Evolutionary conservation across 352 stramenopile genomes (phyloP).

Genomic region (Phytophthora quininea): DNA sequence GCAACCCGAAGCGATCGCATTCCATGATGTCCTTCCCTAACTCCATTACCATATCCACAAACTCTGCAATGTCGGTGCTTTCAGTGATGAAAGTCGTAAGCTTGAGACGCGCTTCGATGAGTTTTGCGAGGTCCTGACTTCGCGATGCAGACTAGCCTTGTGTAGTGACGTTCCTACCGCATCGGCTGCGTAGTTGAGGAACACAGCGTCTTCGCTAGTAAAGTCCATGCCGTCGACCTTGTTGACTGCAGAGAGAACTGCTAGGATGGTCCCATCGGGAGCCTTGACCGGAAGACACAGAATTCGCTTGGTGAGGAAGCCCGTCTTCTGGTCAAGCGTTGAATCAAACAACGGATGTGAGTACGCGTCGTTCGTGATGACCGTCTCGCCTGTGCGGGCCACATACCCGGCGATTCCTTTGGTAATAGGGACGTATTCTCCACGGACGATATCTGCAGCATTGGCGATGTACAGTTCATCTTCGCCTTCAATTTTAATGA

Average conservation of each 20-base stretch:
- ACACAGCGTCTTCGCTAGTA: slow-evolving; percentile 66
- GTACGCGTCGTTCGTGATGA: slow-evolving; percentile 76
- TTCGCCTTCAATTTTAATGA: slow-evolving; percentile 71
- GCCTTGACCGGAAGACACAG: slow-evolving; percentile 68
- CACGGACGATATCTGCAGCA: slow-evolving; percentile 61
- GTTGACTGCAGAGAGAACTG: slow-evolving; percentile 73
- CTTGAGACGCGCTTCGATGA: slow-evolving; percentile 66
- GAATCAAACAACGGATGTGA: slow-evolving; percentile 67
- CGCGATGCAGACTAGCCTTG: slow-evolving; percentile 68
- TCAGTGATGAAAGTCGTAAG: slow-evolving; percentile 70
- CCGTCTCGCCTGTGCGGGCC: slow-evolving; percentile 63
- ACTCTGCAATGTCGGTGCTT: slow-evolving; percentile 64
- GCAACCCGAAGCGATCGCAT: slow-evolving; percentile 69
- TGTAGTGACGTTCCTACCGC: slow-evolving; percentile 71
- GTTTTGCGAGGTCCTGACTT: slow-evolving; percentile 76
- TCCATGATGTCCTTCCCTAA: slow-evolving; percentile 80
- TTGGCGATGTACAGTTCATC: slow-evolving; percentile 73
- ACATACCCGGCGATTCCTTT: slow-evolving; percentile 76
- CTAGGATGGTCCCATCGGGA: slow-evolving; percentile 60
- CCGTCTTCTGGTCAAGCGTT: slow-evolving; percentile 70
- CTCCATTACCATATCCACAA: slow-evolving; percentile 75
- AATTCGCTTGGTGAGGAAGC: slow-evolving; percentile 64
- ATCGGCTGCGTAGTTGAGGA: slow-evolving; percentile 77
- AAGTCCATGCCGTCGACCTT: slow-evolving; percentile 80
- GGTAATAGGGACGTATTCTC: slow-evolving; percentile 72